Conservation (phyloP, 2,329 filamentous ascomycete genomes). For the Verticillium albo-atrum region DNA sequence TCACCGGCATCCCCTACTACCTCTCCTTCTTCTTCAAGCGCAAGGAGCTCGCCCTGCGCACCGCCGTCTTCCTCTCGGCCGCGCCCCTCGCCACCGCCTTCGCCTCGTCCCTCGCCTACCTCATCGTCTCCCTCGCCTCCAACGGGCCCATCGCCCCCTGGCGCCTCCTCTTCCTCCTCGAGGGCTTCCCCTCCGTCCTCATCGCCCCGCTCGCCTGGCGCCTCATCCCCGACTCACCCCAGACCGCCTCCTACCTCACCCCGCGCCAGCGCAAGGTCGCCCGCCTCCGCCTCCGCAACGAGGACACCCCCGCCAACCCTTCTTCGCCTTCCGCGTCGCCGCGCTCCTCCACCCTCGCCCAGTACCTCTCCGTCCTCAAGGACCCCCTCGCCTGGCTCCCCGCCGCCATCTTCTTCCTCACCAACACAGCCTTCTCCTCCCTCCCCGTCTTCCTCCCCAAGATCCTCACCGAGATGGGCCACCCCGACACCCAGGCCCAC, state of each 20-base stretch:
- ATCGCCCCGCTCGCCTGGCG: slow-evolving; percentile 70
- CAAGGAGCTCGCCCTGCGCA: slow-evolving; percentile 76
- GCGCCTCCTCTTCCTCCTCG: slow-evolving; percentile 79
- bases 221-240: slow-evolving; percentile 71
- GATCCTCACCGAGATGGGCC: slow-evolving; percentile 73
- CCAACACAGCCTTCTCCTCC: slow-evolving; percentile 83
- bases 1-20: slow-evolving; percentile 60
- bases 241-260: slow-evolving; percentile 59
- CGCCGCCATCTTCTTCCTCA: slow-evolving; percentile 74
- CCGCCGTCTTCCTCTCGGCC: slow-evolving; percentile 80
- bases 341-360: neutral
- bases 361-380: slow-evolving; percentile 42
- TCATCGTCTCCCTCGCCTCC: slow-evolving; percentile 66
- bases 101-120: slow-evolving; percentile 73
- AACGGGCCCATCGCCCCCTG: slow-evolving; percentile 70
- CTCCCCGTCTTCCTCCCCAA: slow-evolving; percentile 85
- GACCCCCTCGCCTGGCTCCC: slow-evolving; percentile 73
- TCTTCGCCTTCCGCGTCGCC: slow-evolving; percentile 2
- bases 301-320: slow-evolving; percentile 22
- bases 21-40: slow-evolving; percentile 61
- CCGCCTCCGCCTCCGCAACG: slow-evolving; percentile 57
- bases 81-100: slow-evolving; percentile 78
- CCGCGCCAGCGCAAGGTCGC: slow-evolving; percentile 65
- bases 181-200: slow-evolving; percentile 79
- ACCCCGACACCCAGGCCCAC: slow-evolving; percentile 63